Conservation (phyloP, 1,284 basidiomycete species). For the Cystobasidium pallidum region DNA sequence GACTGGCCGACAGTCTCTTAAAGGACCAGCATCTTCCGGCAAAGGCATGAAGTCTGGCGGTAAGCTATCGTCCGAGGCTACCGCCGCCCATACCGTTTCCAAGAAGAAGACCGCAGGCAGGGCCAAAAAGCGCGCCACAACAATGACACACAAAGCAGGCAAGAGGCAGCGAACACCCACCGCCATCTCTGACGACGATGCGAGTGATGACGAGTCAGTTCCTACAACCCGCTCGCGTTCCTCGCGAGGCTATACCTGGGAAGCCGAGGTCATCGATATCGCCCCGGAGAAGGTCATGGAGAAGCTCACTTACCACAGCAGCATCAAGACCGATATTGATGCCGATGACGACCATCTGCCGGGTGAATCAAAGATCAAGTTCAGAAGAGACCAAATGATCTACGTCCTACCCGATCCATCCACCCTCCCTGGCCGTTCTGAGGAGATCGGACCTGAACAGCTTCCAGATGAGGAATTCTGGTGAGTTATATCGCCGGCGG, state of each 20-base stretch:
- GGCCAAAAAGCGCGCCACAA: slow-evolving; percentile 6
- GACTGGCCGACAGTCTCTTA: slow-evolving; percentile 19
- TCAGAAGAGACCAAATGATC: slow-evolving; percentile 33
- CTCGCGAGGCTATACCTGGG: slow-evolving; percentile 40
- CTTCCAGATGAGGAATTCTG: slow-evolving; percentile 36
- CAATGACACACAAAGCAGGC: neutral
- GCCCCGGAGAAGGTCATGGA: slow-evolving; percentile 13
- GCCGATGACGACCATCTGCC: slow-evolving; percentile 9
- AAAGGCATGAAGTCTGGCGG: slow-evolving; percentile 18
- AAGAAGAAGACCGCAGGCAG: slow-evolving; percentile 24
- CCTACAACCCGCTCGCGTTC: slow-evolving; percentile 26
- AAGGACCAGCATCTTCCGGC: neutral
- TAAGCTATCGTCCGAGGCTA: slow-evolving; percentile 7
- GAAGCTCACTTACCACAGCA: slow-evolving; percentile 25
- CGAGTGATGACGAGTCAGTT: slow-evolving; percentile 12
- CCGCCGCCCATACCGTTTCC: neutral
- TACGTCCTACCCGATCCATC: slow-evolving; percentile 36
- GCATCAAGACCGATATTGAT: slow-evolving; percentile 28
- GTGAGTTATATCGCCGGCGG: no score
- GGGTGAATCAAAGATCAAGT: slow-evolving; percentile 6
- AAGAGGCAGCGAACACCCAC: slow-evolving; percentile 18
- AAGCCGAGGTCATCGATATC: slow-evolving; percentile 20
- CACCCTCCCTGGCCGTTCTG: slow-evolving; percentile 13
- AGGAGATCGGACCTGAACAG: slow-evolving; percentile 24
- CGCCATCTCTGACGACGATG: slow-evolving; percentile 8